Conservation (phyloP, 306 rosid genomes). For the Lathyrus oleraceus region DNA sequence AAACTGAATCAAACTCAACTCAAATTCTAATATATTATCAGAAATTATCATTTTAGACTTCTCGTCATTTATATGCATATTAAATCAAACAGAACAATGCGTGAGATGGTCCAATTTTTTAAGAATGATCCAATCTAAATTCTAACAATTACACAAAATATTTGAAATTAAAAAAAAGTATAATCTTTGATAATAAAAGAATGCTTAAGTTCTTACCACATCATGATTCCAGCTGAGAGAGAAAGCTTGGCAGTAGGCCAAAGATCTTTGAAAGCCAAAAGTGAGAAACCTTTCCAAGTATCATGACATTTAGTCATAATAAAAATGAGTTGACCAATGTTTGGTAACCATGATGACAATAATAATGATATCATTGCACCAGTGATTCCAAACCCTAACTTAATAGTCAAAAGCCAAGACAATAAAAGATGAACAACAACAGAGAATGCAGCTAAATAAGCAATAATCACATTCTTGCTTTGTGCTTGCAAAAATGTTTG, state of each 20-base stretch:
- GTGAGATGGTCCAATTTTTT: neutral
- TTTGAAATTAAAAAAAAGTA: too few species aligned
- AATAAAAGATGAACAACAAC: constrained; percentile 39
- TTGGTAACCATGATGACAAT: constrained; percentile 52
- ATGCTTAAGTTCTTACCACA: constrained; percentile 43
- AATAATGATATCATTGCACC: constrained; percentile 51
- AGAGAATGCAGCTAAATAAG: constrained; percentile 47
- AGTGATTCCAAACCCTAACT: constrained; percentile 39
- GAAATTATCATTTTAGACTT: too few species aligned
- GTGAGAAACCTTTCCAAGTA: constrained; percentile 65
- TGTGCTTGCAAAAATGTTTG: constrained; percentile 61
- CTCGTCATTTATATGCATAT: too few species aligned
- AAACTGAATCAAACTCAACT: too few species aligned
- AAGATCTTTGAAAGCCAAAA: constrained; percentile 58
- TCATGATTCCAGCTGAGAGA: constrained; percentile 59
- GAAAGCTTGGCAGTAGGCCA: constrained; percentile 58
- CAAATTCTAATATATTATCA: too few species aligned
- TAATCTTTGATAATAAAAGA: too few species aligned
- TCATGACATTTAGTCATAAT: constrained; percentile 46
- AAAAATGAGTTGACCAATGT: constrained; percentile 45
- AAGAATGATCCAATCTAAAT: neutral
- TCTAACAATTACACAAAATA: too few species aligned
- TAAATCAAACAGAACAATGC: too few species aligned
- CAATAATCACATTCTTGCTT: constrained; percentile 52
- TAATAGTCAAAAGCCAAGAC: constrained; percentile 52